Evolutionary conservation across 129 eudicot species (phyloP).

Genomic region (Calendula officinalis): DNA sequence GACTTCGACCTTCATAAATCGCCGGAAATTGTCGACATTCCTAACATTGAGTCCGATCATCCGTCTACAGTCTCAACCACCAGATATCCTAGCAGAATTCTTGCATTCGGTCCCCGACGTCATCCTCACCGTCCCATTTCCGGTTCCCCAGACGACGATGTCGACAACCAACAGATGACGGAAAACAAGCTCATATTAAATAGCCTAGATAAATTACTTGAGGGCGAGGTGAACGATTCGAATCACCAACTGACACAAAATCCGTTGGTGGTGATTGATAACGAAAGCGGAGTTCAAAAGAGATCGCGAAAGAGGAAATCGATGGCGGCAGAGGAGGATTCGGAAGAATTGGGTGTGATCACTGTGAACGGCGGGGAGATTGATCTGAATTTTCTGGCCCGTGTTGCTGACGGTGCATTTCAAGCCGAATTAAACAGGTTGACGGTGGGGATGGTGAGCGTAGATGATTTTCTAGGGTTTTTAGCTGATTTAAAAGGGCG

Average conservation of each 20-base stretch:
- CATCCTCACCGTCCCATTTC: no score
- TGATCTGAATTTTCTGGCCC: constrained; percentile 15
- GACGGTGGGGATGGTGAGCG: constrained; percentile 22
- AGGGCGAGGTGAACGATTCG: background rate
- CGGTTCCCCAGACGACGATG: background rate
- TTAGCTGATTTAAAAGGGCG: constrained; percentile 21
- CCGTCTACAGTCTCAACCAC: background rate
- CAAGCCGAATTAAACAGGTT: background rate
- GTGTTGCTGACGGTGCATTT: constrained; percentile 7
- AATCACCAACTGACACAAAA: background rate
- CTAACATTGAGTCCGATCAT: constrained; percentile 2
- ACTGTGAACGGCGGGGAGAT: constrained; percentile 1
- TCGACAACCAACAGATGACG: background rate
- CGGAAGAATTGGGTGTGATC: constrained; percentile 6
- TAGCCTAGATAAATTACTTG: background rate
- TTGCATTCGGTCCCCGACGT: constrained; percentile 18
- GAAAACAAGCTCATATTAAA: constrained; percentile 18
- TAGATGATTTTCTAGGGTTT: constrained; percentile 28
- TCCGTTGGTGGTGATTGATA: no score
- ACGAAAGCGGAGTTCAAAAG: background rate
- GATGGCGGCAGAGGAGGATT: background rate
- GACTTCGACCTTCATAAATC: background rate
- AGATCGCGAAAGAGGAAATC: constrained; percentile 19
- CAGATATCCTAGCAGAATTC: constrained; percentile 20
- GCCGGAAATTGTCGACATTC: background rate